Base-by-base conservation (phyloP, 2,329 filamentous ascomycete species). In the Cytospora piceicola region DNA sequence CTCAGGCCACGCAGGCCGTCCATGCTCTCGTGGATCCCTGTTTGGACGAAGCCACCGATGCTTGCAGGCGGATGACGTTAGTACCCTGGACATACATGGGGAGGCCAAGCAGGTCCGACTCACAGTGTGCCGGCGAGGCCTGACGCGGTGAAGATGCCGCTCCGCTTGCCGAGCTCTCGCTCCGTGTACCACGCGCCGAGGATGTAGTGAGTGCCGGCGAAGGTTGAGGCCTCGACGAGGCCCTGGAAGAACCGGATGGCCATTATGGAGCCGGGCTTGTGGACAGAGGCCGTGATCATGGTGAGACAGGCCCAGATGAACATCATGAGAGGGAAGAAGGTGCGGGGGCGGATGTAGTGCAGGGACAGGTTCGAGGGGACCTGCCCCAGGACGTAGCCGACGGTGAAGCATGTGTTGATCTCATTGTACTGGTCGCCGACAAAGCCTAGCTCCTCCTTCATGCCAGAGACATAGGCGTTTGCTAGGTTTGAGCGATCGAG, bases 251-350 rank as follows among this genome's bases (percentile, higher is more conserved):
- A 83, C 5, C 86, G 82, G 69, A 88, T 86, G 1, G 81, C 85
- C 82, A 87, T 87, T 71, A 89, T 86, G 54, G 82, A 75, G 67
- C 80, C 76, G 0, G 85, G 83, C 4, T 77, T 79, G 9, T 83
- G 80, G 0, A 77, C 80, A 3, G 81, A 79, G 1, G 84, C 85
- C 1, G 85, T 88, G 42, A 81, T 77, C 84, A 90, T 88, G 2
- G 88, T 90, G 30, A 91, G 75, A 0, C 80, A 78, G 2, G 84
- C 87, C 89, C 88, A 91, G 64, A 85, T 71, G 24, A 88, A 64
- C 83, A 89, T 88, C 81, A 88, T 88, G 32, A 78, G 71, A 0
- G 87, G 88, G 71, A 88, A 88, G 78, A 85, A 90, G 67, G 85
- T 79, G n/a, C 87, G 81, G 2, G 88, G 88, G 58, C 82, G 82